phyloP scores from a whole-genome alignment of 2,329 filamentous ascomycete species.

The Orbilia oligospora region DNA sequence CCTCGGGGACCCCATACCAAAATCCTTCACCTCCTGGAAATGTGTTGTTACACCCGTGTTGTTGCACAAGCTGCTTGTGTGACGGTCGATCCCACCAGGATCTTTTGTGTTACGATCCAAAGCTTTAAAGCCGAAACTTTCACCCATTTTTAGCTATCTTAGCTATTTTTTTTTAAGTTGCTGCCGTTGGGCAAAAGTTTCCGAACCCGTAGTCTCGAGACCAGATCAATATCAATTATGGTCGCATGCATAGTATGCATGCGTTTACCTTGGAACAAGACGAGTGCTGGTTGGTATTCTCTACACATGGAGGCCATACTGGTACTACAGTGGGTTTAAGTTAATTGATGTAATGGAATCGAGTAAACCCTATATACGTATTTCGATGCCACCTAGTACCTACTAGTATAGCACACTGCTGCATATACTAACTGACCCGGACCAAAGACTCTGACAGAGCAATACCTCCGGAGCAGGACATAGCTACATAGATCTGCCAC shows the following conservation, averaged over 20 bases:
- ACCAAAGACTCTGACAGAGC: not conserved
- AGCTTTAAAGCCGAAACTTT: not conserved
- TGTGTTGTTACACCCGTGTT: constrained; percentile 40
- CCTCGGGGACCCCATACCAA: not conserved
- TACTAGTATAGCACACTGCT: not conserved
- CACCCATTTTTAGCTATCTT: not conserved
- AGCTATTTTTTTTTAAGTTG: too few relatives aligned
- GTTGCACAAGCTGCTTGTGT: constrained; percentile 23
- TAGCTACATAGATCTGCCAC: not conserved
- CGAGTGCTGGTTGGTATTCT: not conserved
- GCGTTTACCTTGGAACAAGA: not conserved
- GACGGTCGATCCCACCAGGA: constrained; percentile 8
- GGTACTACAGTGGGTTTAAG: not conserved
- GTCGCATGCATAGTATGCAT: not conserved
- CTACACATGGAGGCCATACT: not conserved
- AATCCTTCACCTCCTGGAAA: constrained; percentile 16
- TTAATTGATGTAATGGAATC: not conserved
- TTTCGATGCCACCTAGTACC: not conserved
- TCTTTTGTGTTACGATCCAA: constrained; percentile 4
- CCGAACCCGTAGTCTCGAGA: not conserved
- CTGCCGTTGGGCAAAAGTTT: not conserved
- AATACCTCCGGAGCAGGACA: constrained; percentile 9
- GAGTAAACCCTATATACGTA: not conserved
- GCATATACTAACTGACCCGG: not conserved
- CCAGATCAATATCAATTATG: not conserved